Base-by-base conservation (phyloP, 2,329 filamentous ascomycete genomes). In the Ceratocystis destructans region DNA sequence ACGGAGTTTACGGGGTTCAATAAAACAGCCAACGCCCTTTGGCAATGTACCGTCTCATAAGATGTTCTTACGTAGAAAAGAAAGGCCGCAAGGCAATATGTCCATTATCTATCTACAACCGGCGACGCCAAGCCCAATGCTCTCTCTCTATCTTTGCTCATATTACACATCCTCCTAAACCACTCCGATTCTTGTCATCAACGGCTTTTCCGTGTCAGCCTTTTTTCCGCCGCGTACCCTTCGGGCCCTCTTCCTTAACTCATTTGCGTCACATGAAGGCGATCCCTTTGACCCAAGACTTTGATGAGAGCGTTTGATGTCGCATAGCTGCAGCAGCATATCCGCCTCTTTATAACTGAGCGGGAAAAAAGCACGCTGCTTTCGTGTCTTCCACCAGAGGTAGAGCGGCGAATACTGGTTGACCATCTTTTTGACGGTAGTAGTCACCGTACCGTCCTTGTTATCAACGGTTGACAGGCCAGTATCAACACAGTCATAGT, bases 311-410 rank as follows among this genome's bases (percentile, higher is more conserved):
- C 22, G 12, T 31, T n/a, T 37, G 15, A 59, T 48, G 22, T 6
- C n/a, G 20, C 61, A 50, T 31, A 50, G 44, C 44, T 63, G 28
- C 61, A 59, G n/a, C 12, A 59, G 55, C 15, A 63, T 44, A n/a
- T 65, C 64, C 8, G 22, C 64, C 45, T 68, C 66, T 25, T 37
- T 22, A 15, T 63, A 53, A 8, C 33, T 45, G 10, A 68, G 48
- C 17, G 66, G 22, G 22, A 59, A 28, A 59, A 68, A 62, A 17
- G 66, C 64, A 2, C 31, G 46, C 10, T 28, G 61, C 55, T 68
- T 62, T 25, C 61, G 28, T 6, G 66, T 65, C 41, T 66, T 50
- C 61, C 64, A 68, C 66, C 66, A 68, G 44, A 64, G 37, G 4
- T 48, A 20, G 17, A 68, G 64, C 41, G 48, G 59, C 3, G 66